phyloP scores from a whole-genome alignment of 2,329 filamentous ascomycete species.

The Ramichloridium luteum region DNA sequence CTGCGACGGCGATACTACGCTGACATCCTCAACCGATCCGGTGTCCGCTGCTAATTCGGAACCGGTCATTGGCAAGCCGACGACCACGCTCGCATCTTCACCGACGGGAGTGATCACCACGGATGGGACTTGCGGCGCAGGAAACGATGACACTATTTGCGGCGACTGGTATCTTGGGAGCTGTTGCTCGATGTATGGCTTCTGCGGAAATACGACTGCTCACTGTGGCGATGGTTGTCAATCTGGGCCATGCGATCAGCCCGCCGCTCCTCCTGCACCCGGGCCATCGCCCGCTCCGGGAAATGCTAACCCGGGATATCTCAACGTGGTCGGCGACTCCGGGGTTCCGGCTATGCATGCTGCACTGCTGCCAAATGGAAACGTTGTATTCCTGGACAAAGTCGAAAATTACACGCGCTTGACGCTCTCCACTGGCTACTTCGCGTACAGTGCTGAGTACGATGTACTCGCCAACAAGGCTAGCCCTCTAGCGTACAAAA shows the following conservation, averaged over 20 bases:
- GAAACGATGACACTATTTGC: slow-evolving; percentile 39
- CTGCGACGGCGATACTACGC: slow-evolving; percentile 18
- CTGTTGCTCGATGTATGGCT: slow-evolving; percentile 48
- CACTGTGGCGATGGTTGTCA: slow-evolving; percentile 45
- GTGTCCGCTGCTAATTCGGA: slow-evolving; percentile 13
- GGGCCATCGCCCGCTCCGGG: slow-evolving; percentile 34
- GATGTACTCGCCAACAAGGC: slow-evolving; percentile 39
- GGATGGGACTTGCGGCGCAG: slow-evolving; percentile 43
- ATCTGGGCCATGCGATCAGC: slow-evolving; percentile 39
- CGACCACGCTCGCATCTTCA: slow-evolving; percentile 15
- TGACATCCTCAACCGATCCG: slow-evolving; percentile 9
- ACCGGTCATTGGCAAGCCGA: slow-evolving; percentile 18
- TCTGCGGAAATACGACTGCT: slow-evolving; percentile 34
- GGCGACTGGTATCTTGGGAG: slow-evolving; percentile 40
- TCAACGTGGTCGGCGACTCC: slow-evolving; percentile 41
- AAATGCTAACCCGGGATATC: slow-evolving; percentile 34
- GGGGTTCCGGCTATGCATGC: slow-evolving; percentile 55
- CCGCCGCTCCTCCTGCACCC: slow-evolving; percentile 29
- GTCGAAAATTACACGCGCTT: slow-evolving; percentile 50
- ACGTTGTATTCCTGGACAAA: slow-evolving; percentile 50
- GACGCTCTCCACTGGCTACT: slow-evolving; percentile 41
- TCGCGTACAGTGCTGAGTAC: slow-evolving; percentile 49
- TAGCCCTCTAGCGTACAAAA: slow-evolving; percentile 39
- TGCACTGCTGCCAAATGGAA: slow-evolving; percentile 45
- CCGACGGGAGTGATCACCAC: slow-evolving; percentile 30